These are phyloP conservation scores for Backusella luteola DNA, from an alignment of 192 early-diverging fungal genomes.

Conservation along the genomic window DNA sequence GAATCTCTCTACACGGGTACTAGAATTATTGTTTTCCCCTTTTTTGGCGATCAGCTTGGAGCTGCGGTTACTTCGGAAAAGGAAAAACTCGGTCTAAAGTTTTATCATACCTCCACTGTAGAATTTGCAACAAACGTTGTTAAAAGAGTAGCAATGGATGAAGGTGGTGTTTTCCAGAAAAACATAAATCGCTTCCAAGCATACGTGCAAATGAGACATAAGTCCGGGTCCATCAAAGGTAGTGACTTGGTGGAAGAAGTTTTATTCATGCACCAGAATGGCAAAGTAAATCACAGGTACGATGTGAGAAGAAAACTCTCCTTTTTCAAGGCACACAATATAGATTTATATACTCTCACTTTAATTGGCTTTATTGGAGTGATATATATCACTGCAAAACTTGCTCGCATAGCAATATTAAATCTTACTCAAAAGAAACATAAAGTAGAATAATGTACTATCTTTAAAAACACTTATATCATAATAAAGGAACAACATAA, in stretches of 20 bases:
- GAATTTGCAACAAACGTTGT: not conserved
- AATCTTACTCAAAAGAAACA: not conserved
- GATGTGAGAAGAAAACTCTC: not conserved
- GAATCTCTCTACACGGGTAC: slow-evolving; percentile 32
- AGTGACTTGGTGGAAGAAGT: slow-evolving; percentile 28
- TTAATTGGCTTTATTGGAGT: not conserved
- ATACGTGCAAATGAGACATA: slow-evolving; percentile 6
- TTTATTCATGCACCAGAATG: not conserved
- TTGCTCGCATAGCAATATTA: not conserved
- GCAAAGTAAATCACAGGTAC: slow-evolving; percentile 17
- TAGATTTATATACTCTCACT: slow-evolving; percentile 6
- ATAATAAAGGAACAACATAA: not conserved
- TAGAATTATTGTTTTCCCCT: slow-evolving; percentile 30
- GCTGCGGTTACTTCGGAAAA: not conserved
- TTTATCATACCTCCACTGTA: not conserved
- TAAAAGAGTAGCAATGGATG: not conserved
- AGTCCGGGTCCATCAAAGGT: not conserved
- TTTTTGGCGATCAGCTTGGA: slow-evolving; percentile 27
- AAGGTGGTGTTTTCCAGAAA: not conserved
- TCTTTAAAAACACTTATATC: not conserved
- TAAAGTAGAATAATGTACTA: not conserved
- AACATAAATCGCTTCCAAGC: not conserved
- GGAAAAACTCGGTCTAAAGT: not conserved
- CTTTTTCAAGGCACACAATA: slow-evolving; percentile 14
- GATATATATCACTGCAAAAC: not conserved